These are phyloP conservation scores for Phytomonas sp. DNA, from an alignment of 208 protist species.

Conservation along the genomic window DNA sequence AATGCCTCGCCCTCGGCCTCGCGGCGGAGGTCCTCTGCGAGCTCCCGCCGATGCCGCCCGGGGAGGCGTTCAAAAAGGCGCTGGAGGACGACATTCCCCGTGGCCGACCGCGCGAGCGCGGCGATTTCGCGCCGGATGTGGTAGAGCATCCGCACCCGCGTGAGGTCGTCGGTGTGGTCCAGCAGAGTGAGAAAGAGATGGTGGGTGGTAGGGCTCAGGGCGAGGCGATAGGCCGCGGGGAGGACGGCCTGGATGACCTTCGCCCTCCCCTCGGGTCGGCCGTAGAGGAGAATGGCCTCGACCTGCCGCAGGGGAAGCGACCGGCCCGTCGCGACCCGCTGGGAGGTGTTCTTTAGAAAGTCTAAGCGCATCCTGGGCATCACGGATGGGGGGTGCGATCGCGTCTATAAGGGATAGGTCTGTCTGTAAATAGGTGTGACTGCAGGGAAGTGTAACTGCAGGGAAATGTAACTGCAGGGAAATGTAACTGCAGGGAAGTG, in stretches of 20 bases:
- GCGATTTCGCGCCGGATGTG: constrained; percentile 67
- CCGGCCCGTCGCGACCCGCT: constrained; percentile 72
- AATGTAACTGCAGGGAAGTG: too few species aligned
- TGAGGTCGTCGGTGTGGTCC: constrained; percentile 66
- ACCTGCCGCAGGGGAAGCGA: constrained; percentile 80
- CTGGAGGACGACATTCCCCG: constrained; percentile 79
- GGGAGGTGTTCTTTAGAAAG: constrained; percentile 82
- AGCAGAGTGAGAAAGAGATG: constrained; percentile 70
- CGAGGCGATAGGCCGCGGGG: constrained; percentile 54
- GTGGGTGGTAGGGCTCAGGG: constrained; percentile 68
- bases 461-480: too few species aligned
- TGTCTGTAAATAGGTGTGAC: constrained; percentile 9
- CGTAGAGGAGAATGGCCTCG: constrained; percentile 81
- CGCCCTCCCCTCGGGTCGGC: constrained; percentile 66
- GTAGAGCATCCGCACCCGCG: constrained; percentile 75
- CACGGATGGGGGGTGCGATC: not conserved
- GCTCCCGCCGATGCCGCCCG: constrained; percentile 59
- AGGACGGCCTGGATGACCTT: constrained; percentile 80
- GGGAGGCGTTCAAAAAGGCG: constrained; percentile 73
- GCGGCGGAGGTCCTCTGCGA: constrained; percentile 74
- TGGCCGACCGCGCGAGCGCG: constrained; percentile 54
- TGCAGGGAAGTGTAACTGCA: constrained; percentile 6
- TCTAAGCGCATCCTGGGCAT: constrained; percentile 76
- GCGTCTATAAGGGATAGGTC: not conserved
- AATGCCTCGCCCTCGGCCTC: constrained; percentile 79